These are phyloP conservation scores for Chaetomium globosum DNA, from an alignment of 2,329 filamentous ascomycete species.

Conservation along the genomic window DNA sequence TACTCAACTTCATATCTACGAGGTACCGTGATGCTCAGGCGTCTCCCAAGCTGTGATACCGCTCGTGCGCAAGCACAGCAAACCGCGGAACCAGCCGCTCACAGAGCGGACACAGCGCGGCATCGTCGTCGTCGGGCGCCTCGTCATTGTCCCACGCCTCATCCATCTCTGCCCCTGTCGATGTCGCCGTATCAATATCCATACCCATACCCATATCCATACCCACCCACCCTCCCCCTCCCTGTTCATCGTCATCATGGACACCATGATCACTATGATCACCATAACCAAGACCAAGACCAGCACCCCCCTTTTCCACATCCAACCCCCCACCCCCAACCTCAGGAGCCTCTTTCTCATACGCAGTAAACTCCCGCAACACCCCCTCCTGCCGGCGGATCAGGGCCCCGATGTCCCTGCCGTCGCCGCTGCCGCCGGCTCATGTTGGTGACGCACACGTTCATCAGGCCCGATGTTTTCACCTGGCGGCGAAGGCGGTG, in stretches of 20 bases:
- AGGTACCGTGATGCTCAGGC: not conserved
- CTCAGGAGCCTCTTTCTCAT: slow-evolving; percentile 32
- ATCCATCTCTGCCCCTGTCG: not conserved
- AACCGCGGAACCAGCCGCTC: slow-evolving; percentile 38
- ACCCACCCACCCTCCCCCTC: not conserved
- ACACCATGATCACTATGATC: not conserved
- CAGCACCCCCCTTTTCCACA: not conserved
- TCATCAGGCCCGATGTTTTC: slow-evolving; percentile 83
- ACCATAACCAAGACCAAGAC: not conserved
- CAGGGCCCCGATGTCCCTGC: slow-evolving; percentile 75
- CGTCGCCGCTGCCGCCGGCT: slow-evolving; percentile 57
- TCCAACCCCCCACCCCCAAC: not conserved
- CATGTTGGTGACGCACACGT: slow-evolving; percentile 88
- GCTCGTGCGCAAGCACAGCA: slow-evolving; percentile 38
- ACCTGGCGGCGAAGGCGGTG: slow-evolving; percentile 46
- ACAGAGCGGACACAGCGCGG: slow-evolving; percentile 35
- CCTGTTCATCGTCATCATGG: not conserved
- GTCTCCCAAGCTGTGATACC: slow-evolving; percentile 37
- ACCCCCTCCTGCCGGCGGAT: slow-evolving; percentile 73
- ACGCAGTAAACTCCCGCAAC: slow-evolving; percentile 67
- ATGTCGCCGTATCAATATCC: slow-evolving; percentile 9
- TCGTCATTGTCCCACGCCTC: slow-evolving; percentile 11
- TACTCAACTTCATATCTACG: not conserved
- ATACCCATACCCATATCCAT: not conserved
- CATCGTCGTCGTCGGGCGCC: slow-evolving; percentile 18